These are phyloP conservation scores for Gossypium longicalyx DNA, from an alignment of 345 rosid genomes.

Conservation along the genomic window DNA sequence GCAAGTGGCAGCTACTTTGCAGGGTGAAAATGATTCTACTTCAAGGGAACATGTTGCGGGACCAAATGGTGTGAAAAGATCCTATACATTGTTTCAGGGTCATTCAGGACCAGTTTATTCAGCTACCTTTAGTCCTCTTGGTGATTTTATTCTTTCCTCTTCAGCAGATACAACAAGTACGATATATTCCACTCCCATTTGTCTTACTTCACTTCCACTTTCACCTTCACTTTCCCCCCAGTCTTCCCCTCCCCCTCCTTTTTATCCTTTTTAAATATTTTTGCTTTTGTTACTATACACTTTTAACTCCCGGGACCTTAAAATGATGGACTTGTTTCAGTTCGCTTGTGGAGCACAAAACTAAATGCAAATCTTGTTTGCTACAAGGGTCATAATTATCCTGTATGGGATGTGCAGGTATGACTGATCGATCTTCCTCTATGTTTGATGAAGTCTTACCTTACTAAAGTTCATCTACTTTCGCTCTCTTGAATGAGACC, in stretches of 20 bases:
- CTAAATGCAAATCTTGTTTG: slow-evolving; percentile 95
- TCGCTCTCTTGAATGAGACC: background rate
- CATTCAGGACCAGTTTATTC: slow-evolving; percentile 97
- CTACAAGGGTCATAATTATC: slow-evolving; percentile 98
- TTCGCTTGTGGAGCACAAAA: slow-evolving; percentile 94
- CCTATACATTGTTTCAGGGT: slow-evolving; percentile 72
- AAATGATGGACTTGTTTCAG: slow-evolving; percentile 37
- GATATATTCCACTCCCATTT: slow-evolving; percentile 1
- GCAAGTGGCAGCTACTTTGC: slow-evolving; percentile 55
- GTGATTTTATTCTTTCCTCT: slow-evolving; percentile 85
- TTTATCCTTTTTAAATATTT: background rate
- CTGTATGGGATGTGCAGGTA: slow-evolving; percentile 99
- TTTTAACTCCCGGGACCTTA: background rate
- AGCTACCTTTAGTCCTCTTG: slow-evolving; percentile 77
- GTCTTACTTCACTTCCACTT: background rate
- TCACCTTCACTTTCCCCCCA: background rate
- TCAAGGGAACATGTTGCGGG: slow-evolving; percentile 44
- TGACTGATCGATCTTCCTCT: background rate
- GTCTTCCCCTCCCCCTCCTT: background rate
- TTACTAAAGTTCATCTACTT: background rate
- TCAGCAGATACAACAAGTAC: slow-evolving; percentile 93
- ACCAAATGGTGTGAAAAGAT: slow-evolving; percentile 51
- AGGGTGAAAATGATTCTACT: slow-evolving; percentile 60
- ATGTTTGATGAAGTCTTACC: background rate
- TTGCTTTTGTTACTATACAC: background rate